Evolutionary conservation across 768 basidiomycete genomes (phyloP).

Genomic region (Exidia glandulosa): DNA sequence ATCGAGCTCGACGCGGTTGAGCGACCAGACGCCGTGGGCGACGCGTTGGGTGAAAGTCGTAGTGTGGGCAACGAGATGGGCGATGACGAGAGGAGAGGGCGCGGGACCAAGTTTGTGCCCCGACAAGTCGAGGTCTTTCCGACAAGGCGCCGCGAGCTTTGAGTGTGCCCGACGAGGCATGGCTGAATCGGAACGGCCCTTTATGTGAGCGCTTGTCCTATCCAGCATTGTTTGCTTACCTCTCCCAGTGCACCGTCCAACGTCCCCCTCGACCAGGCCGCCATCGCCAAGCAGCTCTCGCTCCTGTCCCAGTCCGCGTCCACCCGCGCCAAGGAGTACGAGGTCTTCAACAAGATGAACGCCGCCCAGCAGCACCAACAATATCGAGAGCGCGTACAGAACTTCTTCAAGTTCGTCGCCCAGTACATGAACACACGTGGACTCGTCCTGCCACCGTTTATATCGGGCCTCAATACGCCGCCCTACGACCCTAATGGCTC

Average conservation of each 20-base stretch:
- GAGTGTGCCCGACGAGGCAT: no score
- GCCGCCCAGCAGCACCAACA: slow-evolving; percentile 14
- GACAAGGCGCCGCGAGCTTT: no score
- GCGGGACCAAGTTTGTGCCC: no score
- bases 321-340: not conserved
- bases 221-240: not conserved
- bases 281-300: slow-evolving; percentile 1
- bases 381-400: slow-evolving; percentile 31
- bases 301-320: not conserved
- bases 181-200: not conserved
- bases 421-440: slow-evolving; percentile 44
- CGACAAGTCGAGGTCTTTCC: no score
- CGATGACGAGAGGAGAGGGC: no score
- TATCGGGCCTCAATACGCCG: slow-evolving; percentile 50
- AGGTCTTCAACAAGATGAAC: not conserved
- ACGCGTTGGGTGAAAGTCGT: no score
- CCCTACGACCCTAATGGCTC: slow-evolving; percentile 54
- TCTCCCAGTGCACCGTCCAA: not conserved
- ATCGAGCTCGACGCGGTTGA: no score
- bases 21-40: no score
- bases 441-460: slow-evolving; percentile 58
- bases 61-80: no score
- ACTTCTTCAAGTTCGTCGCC: slow-evolving; percentile 52
- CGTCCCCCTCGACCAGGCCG: not conserved
- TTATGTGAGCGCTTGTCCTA: not conserved